Conservation (phyloP, 2,329 filamentous ascomycete genomes). For the Macroventuria anomochaeta region DNA sequence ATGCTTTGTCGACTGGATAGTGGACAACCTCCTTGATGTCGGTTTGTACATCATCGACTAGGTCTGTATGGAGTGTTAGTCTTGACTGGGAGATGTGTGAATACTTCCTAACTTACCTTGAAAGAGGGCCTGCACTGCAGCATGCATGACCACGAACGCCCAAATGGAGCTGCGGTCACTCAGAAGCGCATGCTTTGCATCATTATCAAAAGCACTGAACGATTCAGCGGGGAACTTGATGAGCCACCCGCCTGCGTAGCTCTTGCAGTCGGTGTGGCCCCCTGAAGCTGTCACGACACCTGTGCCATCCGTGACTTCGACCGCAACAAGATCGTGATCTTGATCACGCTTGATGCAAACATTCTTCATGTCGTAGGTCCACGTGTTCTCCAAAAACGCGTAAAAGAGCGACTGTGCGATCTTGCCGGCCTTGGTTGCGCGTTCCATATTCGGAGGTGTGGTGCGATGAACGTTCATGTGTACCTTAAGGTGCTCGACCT, state of each 20-base stretch:
- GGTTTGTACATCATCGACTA: slow-evolving; percentile 20
- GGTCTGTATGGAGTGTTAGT: slow-evolving; percentile 12
- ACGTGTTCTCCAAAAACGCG: slow-evolving; percentile 22
- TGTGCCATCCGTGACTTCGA: slow-evolving; percentile 18
- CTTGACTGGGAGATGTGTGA: background rate
- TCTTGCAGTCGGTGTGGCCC: slow-evolving; percentile 11
- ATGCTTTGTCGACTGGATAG: background rate
- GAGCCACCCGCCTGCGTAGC: slow-evolving; percentile 22
- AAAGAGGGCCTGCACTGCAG: slow-evolving; percentile 18
- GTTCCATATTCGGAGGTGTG: slow-evolving; percentile 4
- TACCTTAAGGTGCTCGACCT: slow-evolving; percentile 7
- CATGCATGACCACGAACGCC: slow-evolving; percentile 24
- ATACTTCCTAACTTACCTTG: slow-evolving; percentile 4
- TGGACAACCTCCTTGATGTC: slow-evolving; percentile 26
- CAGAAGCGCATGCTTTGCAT: slow-evolving; percentile 18
- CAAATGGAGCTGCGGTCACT: slow-evolving; percentile 19
- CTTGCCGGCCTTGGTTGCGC: slow-evolving; percentile 18
- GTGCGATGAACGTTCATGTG: background rate
- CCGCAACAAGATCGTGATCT: slow-evolving; percentile 1
- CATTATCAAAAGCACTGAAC: slow-evolving; percentile 9
- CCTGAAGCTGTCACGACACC: slow-evolving; percentile 13
- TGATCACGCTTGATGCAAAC: slow-evolving; percentile 12
- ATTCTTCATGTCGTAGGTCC: slow-evolving; percentile 22
- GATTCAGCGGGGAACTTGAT: slow-evolving; percentile 12
- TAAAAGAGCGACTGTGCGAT: slow-evolving; percentile 22